phyloP scores from a whole-genome alignment of 306 rosid genomes.

The Quercus wislizeni region DNA sequence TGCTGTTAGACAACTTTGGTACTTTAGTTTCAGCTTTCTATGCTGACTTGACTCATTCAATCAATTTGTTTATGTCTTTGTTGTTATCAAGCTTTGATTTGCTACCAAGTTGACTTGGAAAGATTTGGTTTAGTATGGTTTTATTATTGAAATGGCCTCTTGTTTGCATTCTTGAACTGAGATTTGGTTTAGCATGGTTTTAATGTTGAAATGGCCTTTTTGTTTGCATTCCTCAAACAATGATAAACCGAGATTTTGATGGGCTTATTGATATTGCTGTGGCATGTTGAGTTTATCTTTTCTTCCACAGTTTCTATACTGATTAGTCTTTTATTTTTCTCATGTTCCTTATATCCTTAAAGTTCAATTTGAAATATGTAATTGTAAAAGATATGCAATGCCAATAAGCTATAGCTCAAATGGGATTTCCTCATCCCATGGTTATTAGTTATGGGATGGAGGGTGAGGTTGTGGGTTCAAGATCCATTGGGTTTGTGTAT shows the following conservation, averaged over 20 bases:
- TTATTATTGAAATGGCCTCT: neutral
- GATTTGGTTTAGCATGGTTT: neutral
- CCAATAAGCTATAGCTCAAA: too few species aligned
- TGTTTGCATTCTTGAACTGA: neutral
- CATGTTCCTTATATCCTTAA: neutral
- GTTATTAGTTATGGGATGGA: too few species aligned
- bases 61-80: constrained; percentile 7
- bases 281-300: neutral
- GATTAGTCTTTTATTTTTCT: neutral
- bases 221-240: neutral
- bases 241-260: neutral
- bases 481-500: too few species aligned
- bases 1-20: constrained; percentile 8
- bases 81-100: constrained; percentile 15
- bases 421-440: too few species aligned
- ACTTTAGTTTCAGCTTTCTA: neutral
- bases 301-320: neutral
- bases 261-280: neutral
- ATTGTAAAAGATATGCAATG: neutral
- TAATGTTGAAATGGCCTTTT: neutral
- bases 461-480: too few species aligned
- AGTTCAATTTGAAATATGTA: neutral
- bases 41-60: neutral
- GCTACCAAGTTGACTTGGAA: neutral
- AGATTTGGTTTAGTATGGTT: neutral